Base-by-base conservation (phyloP, 73 alveolate species). In the Paramecium sonneborni region DNA sequence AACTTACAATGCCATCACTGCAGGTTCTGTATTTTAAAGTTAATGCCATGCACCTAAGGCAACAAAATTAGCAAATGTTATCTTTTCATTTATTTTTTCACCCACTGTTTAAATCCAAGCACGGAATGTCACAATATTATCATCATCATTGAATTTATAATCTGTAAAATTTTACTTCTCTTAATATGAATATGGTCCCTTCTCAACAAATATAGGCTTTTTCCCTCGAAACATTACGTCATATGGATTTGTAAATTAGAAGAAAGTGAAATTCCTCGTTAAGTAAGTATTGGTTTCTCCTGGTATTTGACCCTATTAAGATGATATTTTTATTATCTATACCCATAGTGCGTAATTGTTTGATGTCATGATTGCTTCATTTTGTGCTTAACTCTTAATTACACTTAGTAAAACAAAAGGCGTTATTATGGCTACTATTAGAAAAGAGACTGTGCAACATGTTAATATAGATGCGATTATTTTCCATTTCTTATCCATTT, bases 311-410 rank as follows among this genome's bases (percentile, higher is more conserved):
- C 90, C 90, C 90, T 79, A 37, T 18, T n/a, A 39, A 52, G 32
- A 52, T 52, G 30, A 43, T 20, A 12, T 23, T 10, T 30, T 12
- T 24, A 43, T 46, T 30, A 18, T 11, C 18, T 24, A 20, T 79
- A 79, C 90, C 90, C 90, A 79, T 79, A 79, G 55, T 43, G 44
- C 90, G 55, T 79, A 79, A 79, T 38, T 79, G 55, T 20, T 62
- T 24, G 44, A 30, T 30, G 76, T 23, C 90, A 79, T 79, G 14
- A 79, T 46, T 20, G 90, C 90, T 46, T 44, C 41, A 23, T 79
- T 46, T 11, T 28, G 43, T 1, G 90, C 90, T 46, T 21, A 38
- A 24, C 35, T 18, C 74, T 39, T 79, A 24, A 79, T 79, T 44
- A 79, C 24, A 43, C 18, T 24, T 0, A 21, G 41, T 9, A 79